These are phyloP conservation scores for Orychophragmus violaceus DNA, from an alignment of 345 rosid genomes.

Conservation along the genomic window DNA sequence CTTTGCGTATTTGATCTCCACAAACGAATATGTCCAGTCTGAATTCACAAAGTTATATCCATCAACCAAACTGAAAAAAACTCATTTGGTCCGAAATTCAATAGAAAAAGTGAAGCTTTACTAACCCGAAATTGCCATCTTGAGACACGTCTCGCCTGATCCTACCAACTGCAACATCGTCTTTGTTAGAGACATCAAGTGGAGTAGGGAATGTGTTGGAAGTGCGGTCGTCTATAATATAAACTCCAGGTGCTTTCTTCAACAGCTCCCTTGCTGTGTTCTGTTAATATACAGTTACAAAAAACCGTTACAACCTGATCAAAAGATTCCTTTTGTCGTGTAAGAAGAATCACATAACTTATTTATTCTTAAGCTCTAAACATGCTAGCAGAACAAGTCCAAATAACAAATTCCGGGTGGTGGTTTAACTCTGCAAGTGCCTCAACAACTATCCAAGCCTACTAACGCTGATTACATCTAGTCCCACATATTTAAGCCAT, in stretches of 20 bases:
- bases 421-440: neutral
- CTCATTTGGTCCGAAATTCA: neutral
- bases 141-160: slow-evolving; percentile 80
- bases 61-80: neutral
- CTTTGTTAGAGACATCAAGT: slow-evolving; percentile 79
- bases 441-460: neutral
- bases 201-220: slow-evolving; percentile 91
- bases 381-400: neutral
- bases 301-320: no score
- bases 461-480: neutral
- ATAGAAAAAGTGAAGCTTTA: slow-evolving; percentile 17
- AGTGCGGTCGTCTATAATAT: slow-evolving; percentile 68
- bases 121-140: slow-evolving; percentile 79
- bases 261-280: slow-evolving; percentile 71
- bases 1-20: slow-evolving; percentile 96
- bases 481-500: neutral
- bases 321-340: neutral
- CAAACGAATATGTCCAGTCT: slow-evolving; percentile 94
- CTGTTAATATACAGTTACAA: slow-evolving; percentile 30
- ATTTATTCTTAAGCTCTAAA: neutral
- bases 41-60: slow-evolving; percentile 12
- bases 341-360: neutral
- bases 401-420: neutral
- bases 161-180: slow-evolving; percentile 90
- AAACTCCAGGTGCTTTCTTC: slow-evolving; percentile 70